These are phyloP conservation scores for Phytophthora crassamura DNA, from an alignment of 352 stramenopile species.

Conservation along the genomic window DNA sequence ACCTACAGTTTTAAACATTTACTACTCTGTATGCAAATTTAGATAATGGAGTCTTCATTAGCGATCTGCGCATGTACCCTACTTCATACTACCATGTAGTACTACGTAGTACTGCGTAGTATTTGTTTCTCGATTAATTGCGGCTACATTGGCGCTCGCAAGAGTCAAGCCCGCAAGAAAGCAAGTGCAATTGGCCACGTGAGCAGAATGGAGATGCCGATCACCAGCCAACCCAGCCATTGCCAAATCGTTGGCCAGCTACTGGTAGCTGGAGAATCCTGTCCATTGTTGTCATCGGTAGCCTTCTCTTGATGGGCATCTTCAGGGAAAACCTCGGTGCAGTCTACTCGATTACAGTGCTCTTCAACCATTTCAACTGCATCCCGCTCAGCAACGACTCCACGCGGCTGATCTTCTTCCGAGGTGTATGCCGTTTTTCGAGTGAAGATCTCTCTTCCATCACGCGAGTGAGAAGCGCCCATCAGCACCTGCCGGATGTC, in stretches of 20 bases:
- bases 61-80: no score
- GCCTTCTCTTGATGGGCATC: not conserved
- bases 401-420: not conserved
- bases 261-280: not conserved
- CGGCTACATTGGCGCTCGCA: not conserved
- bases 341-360: not conserved
- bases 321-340: not conserved
- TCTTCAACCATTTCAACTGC: not conserved
- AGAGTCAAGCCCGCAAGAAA: conserved; percentile 14
- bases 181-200: conserved; percentile 25
- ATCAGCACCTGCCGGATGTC: conserved; percentile 24
- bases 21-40: no score
- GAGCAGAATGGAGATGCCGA: conserved; percentile 29
- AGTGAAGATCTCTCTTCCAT: not conserved
- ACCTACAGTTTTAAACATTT: no score
- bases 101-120: no score
- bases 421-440: not conserved
- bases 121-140: not conserved
- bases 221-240: conserved; percentile 8
- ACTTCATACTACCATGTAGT: no score
- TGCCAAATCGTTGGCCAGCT: not conserved
- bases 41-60: no score
- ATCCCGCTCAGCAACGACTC: not conserved
- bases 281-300: not conserved
- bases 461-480: not conserved